These are phyloP conservation scores for Euphorbia lathyris DNA, from an alignment of 345 rosid genomes.

Conservation along the genomic window DNA sequence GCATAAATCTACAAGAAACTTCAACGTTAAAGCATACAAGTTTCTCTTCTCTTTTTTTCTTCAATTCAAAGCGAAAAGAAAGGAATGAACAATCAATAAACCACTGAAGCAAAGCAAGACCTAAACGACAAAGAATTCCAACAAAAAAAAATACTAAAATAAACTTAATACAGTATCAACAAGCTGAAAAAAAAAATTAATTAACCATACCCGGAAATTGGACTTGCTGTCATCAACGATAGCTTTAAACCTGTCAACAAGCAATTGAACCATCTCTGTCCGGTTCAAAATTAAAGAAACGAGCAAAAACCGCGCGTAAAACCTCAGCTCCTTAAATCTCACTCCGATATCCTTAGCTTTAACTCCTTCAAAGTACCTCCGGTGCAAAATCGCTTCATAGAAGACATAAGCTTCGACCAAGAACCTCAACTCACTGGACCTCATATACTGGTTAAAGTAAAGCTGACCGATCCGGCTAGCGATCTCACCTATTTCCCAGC, in stretches of 20 bases:
- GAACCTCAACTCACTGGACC: constrained; percentile 83
- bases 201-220: constrained; percentile 56
- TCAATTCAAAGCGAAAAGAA: not conserved
- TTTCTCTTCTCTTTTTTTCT: not conserved
- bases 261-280: constrained; percentile 50
- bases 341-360: constrained; percentile 51
- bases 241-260: constrained; percentile 23
- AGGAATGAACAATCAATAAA: not conserved
- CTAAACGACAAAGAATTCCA: not conserved
- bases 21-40: not conserved
- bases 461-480: constrained; percentile 99
- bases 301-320: constrained; percentile 80
- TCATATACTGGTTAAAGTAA: constrained; percentile 88
- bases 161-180: not conserved
- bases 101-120: not conserved
- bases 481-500: constrained; percentile 99
- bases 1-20: not conserved
- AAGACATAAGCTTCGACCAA: constrained; percentile 85
- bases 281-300: constrained; percentile 74
- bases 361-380: constrained; percentile 71
- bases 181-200: not conserved
- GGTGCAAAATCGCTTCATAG: constrained; percentile 78
- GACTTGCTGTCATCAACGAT: constrained; percentile 69
- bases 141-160: not conserved
- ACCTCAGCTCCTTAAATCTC: constrained; percentile 80